phyloP scores from a whole-genome alignment of 768 basidiomycete species.

The Pholiota conissans region DNA sequence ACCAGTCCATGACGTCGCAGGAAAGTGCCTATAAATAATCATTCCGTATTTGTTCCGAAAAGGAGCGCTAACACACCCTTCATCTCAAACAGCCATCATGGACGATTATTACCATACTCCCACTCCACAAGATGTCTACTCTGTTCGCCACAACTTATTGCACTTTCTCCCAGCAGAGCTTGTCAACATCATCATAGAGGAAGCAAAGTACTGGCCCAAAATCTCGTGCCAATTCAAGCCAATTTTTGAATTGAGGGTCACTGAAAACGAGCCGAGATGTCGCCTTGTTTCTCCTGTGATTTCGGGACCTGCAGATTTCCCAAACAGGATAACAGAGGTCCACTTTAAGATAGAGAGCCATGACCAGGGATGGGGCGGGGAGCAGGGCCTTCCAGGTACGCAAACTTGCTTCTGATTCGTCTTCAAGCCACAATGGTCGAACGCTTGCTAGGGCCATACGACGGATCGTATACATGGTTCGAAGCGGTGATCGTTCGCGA shows the following conservation, averaged over 20 bases:
- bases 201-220: background rate
- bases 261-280: background rate
- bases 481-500: background rate
- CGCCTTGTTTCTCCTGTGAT: background rate
- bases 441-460: background rate
- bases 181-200: background rate
- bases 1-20: no score
- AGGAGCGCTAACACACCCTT: background rate
- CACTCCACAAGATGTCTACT: background rate
- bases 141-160: background rate
- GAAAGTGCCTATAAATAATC: background rate
- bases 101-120: background rate
- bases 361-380: background rate
- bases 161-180: background rate
- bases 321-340: background rate
- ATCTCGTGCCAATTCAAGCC: background rate
- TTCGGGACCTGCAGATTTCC: background rate
- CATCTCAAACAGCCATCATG: background rate
- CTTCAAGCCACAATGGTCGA: no score
- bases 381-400: background rate
- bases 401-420: no score
- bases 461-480: slow-evolving; percentile 1
- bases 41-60: background rate
- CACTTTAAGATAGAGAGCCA: background rate
- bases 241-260: background rate